Evolutionary conservation across 1,284 basidiomycete species (phyloP), one percentile per base, ranked within the genome.

Genomic region (Cutaneotrichosporon cyanovorans): DNA sequence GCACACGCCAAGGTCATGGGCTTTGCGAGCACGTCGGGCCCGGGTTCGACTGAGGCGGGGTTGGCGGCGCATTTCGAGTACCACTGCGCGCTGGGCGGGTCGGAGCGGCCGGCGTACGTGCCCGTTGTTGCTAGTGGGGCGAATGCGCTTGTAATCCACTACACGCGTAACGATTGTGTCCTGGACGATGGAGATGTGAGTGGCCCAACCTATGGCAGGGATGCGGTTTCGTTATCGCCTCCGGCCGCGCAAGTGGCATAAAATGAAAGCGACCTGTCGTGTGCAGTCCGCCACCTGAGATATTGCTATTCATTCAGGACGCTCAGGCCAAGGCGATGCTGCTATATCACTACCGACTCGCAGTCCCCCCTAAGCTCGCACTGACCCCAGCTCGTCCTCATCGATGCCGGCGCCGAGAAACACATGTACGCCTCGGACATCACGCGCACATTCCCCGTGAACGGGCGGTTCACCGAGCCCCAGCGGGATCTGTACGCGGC

Each of bases 391-490:
- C 73, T 91, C 54, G 77, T 95, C 6, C 75, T 95, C 8, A 80
- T 95, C 47, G 91, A 96, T 57, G 91, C 90, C 2, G 89, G 84
- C 30, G 89, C 87, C 61, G 89, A 91, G 76, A 84, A 82, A 69
- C 83, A 87, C 82, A 88, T 63, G 40, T 98, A 98, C 64, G 89
- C 90, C 2, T 91, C 88, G 35, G 93, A 98, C 68, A 96, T 98
- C 59, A 96, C 91, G 7, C 85, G 93, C 34, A 91, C 92, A 14
- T 96, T 84, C 66, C 93, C 95, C 1, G 83, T 80, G 14, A 82
- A 80, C 4, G 90, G 90, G 1, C 75, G 63, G 20, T 98, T 97
- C 69, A 83, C 82, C 1, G 61, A 76, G 0, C 76, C 91, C 1
- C 95, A 99, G 65, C 76, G 77, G 21, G 90, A 92, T 47, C 78